Base-by-base conservation (phyloP, 768 basidiomycete genomes). In the Nidularia pulvinata region DNA sequence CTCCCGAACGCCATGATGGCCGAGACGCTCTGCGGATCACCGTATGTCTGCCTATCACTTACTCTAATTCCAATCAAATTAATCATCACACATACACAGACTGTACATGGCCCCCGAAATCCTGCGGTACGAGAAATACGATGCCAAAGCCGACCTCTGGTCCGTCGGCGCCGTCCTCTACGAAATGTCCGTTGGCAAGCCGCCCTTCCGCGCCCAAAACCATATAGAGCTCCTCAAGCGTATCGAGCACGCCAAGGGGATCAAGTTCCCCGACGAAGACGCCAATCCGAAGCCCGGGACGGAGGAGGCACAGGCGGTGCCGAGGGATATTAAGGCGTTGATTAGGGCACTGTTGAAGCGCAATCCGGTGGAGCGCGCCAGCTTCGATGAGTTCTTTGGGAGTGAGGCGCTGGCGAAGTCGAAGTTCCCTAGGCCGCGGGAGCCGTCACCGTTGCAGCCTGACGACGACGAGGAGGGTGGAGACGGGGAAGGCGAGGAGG, bases 51-150 rank as follows among this genome's bases (percentile, higher is more conserved):
- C 16, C 5, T 46, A n/a, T 19, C 44, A n/a, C 46, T 7, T 32
- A 49, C 39, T 22, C 1, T 46, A 25, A 2, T 45, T 48, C 48
- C 16, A 9, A 35, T 49, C 46, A 33, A 49, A 58, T 44, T 48
- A 9, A 57, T 1, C 22, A 37, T 37, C 19, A 22, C 46, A 4
- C 30, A 16, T 42, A 16, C 16, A 5, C 52, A 95, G 93, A 47
- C 72, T 99, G 33, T 99, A 99, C 73, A 99, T 98, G 97, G 97
- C 97, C 0, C 97, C 97, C 0, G 97, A 99, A 71, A 98, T 99
- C 61, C 75, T 99, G 9, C 85, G 92, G 13, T 97, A 97, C 67
- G 89, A 98, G 72, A 95, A 95, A 66, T 98, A 99, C 69, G 95
- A 97, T 67, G 95, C 95, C 16, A 96, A 94, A 67, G 97, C 93